phyloP scores from a whole-genome alignment of 2,329 filamentous ascomycete genomes.

The Tolypocladium endophyticum region DNA sequence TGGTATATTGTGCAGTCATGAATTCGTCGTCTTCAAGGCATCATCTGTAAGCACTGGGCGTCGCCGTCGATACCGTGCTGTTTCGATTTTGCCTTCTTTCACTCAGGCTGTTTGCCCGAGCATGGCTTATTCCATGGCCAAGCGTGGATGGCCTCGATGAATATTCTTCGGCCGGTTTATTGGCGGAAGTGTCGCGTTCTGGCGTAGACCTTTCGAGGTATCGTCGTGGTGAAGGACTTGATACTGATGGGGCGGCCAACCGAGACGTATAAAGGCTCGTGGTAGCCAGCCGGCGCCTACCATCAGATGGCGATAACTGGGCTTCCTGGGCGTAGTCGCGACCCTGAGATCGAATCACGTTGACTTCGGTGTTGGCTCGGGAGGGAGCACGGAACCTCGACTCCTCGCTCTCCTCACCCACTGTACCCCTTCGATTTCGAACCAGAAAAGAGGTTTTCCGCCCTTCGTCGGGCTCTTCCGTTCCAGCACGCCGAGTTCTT shows the following conservation, averaged over 20 bases:
- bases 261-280: slow-evolving; percentile 36
- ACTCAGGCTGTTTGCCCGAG: slow-evolving; percentile 35
- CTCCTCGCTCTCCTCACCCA: slow-evolving; percentile 39
- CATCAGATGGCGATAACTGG: slow-evolving; percentile 20
- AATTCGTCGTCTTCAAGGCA: slow-evolving; percentile 17
- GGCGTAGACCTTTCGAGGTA: slow-evolving; percentile 36
- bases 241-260: slow-evolving; percentile 26
- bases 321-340: slow-evolving; percentile 20
- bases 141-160: slow-evolving; percentile 31
- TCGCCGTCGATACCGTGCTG: slow-evolving; percentile 20
- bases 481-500: slow-evolving; percentile 32
- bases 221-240: slow-evolving; percentile 30
- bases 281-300: slow-evolving; percentile 38
- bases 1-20: slow-evolving; percentile 13
- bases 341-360: slow-evolving; percentile 20
- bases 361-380: slow-evolving; percentile 46
- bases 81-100: slow-evolving; percentile 30
- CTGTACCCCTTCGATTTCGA: slow-evolving; percentile 34
- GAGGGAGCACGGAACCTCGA: slow-evolving; percentile 44
- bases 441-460: slow-evolving; percentile 31
- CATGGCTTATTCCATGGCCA: slow-evolving; percentile 28
- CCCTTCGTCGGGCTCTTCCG: slow-evolving; percentile 37
- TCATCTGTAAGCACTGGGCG: slow-evolving; percentile 35
- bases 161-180: slow-evolving; percentile 14
- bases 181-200: slow-evolving; percentile 25